A percentile compares a stretch with the other conserved stretches of the same genome.
phyloP scores from a whole-genome alignment of 768 basidiomycete species.

The Amanita fuliginea region DNA sequence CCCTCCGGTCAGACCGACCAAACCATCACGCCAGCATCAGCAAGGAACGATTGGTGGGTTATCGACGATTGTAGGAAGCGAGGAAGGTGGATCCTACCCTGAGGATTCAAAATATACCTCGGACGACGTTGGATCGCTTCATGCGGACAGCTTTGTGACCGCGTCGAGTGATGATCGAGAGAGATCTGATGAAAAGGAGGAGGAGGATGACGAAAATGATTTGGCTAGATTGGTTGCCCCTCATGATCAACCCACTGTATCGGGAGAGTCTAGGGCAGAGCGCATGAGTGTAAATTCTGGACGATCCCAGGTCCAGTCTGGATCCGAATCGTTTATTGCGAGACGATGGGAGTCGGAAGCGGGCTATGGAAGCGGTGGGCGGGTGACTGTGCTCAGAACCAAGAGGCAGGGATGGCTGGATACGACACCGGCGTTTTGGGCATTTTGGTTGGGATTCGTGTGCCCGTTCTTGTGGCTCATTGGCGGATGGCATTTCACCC shows the following conservation, averaged over 20 bases:
- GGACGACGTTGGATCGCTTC: constrained; percentile 34
- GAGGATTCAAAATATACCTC: constrained; percentile 12
- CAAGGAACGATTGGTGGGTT: constrained; percentile 16
- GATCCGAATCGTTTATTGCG: constrained; percentile 41
- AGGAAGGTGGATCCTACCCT: constrained; percentile 16
- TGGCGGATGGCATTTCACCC: constrained; percentile 60
- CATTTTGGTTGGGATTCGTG: constrained; percentile 71
- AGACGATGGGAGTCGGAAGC: constrained; percentile 38
- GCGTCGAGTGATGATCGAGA: constrained; percentile 16
- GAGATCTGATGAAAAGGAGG: background rate
- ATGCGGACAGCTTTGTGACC: constrained; percentile 49
- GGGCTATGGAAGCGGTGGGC: constrained; percentile 21
- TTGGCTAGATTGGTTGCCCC: background rate
- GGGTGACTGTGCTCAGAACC: constrained; percentile 7
- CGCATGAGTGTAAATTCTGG: constrained; percentile 5
- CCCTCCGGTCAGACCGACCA: constrained; percentile 16
- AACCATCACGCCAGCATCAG: constrained; percentile 5
- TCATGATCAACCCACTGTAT: background rate
- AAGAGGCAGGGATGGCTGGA: constrained; percentile 17
- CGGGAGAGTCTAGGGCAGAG: constrained; percentile 2
- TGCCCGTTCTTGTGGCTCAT: constrained; percentile 69
- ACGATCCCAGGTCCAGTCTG: constrained; percentile 14
- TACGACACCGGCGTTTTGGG: constrained; percentile 37
- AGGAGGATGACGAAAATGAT: constrained; percentile 4
- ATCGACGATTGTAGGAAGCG: constrained; percentile 31